Evolutionary conservation across 306 rosid species (phyloP), one percentile per base, ranked within the genome.

Genomic region (Cotoneaster glaucophyllus): DNA sequence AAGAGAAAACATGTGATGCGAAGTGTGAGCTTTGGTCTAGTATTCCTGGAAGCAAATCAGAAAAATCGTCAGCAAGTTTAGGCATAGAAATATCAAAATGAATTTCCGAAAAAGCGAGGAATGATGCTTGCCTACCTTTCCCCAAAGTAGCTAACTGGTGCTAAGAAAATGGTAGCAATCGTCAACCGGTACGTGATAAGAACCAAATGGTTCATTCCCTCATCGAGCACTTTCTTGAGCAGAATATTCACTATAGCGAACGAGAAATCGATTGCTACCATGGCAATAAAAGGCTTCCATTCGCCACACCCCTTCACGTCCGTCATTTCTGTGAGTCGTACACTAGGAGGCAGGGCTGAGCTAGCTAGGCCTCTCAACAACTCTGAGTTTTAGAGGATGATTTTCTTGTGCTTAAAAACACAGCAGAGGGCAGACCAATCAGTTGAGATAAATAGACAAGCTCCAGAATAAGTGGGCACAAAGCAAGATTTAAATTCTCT

Each of bases 121-220:
- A 64, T 61, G 24, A 18, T 61, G 26, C 54, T 73, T 28, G 32
- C 76, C 37, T 84, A 93, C 98, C 96, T 90, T 84, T 93, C 98
- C 72, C 75, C 67, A 63, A 83, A 87, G 91, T 87, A 91, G 48
- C 81, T 89, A 41, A 93, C 82, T 26, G 98, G 96, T 24, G 90
- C 96, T 63, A 93, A 81, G 80, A 86, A 89, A 82, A 93, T 83
- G 70, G 94, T 69, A 63, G 98, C 84, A 63, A 93, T 85, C 24
- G 88, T 74, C 43, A 93, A 74, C 12, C 98, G 85, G 76, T 90
- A 93, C 6, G 97, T 93, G 67, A 91, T 86, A 25, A 93, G 82
- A 88, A 93, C 98, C 91, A 91, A 87, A 81, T 85, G 98, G 87
- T 90, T 88, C 84, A 91, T 87, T 72, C 94, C 98, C 69, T 88